phyloP scores from a whole-genome alignment of 306 rosid species.

The Aeschynomene evenia region DNA sequence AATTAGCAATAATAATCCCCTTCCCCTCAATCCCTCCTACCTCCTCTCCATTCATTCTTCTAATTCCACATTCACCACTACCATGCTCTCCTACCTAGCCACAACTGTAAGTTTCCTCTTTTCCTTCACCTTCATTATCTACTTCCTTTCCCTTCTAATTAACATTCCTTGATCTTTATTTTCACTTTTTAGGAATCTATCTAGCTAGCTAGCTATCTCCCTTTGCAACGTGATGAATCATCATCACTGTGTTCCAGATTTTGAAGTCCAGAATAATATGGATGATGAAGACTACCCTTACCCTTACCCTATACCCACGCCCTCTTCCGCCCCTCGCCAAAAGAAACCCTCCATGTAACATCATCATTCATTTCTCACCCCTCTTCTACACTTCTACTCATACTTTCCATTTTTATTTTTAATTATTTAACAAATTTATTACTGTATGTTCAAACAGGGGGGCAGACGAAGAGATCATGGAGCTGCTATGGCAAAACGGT shows the following conservation, averaged over 20 bases:
- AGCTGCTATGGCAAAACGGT: constrained; percentile 82
- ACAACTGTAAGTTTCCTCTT: not conserved
- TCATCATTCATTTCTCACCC: not conserved
- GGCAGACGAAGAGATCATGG: constrained; percentile 66
- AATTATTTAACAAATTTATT: not conserved
- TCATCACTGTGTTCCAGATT: constrained; percentile 65
- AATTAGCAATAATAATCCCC: not conserved
- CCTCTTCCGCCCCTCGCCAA: constrained; percentile 36
- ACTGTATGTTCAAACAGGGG: constrained; percentile 47
- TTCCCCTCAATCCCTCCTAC: not conserved
- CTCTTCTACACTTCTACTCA: not conserved
- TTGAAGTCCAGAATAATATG: constrained; percentile 46
- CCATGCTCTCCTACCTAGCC: constrained; percentile 13
- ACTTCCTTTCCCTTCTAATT: not conserved
- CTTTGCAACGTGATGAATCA: constrained; percentile 43
- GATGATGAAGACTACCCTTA: constrained; percentile 46
- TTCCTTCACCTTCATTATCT: not conserved
- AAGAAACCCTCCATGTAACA: constrained; percentile 53
- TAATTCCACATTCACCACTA: not conserved
- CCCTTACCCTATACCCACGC: constrained; percentile 38
- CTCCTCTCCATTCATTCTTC: not conserved
- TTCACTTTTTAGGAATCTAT: not conserved
- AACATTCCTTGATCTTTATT: not conserved
- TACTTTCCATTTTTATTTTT: not conserved
- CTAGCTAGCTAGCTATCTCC: not conserved